Base-by-base conservation (phyloP, 2,329 filamentous ascomycete genomes). In the Fusarium musae region DNA sequence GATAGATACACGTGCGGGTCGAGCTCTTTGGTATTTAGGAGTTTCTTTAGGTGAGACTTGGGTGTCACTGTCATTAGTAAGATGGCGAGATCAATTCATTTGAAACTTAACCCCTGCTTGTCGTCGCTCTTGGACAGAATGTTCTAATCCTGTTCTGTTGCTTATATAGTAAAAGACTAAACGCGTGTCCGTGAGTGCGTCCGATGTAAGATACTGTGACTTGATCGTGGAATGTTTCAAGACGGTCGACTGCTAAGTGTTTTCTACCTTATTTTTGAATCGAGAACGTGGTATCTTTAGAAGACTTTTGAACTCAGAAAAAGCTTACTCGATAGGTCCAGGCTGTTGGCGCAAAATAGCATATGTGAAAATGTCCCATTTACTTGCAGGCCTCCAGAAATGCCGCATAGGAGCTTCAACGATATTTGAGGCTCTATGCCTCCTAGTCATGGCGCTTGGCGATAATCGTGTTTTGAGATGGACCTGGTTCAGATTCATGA, bases 211-310 rank as follows among this genome's bases (percentile, higher is more conserved):
- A 21, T 49, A n/a, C 7, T 17, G 12, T 21, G 15, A n/a, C 7
- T 21, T 32, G 2, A 32, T 17, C 4, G 9, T 32, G 13, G 9
- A 49, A 9, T 49, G 6, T 12, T 6, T 16, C 21, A 23, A 34
- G 16, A 13, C 4, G 11, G 8, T 23, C 10, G 16, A 19, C 16
- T 5, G 21, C 10, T 9, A 34, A 32, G 12, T 32, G 0, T 13
- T 47, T 30, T 16, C 21, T 5, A 6, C n/a, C 30, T 32, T 17
- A 12, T n/a, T 10, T 21, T 6, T 49, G 15, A 49, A 8, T 49
- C 6, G 17, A n/a, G 9, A 17, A 5, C 21, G 5, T 5, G 10
- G 10, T 17, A 12, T n/a, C 28, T 12, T 23, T 32, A 3, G 28
- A 12, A n/a, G 2, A 4, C 9, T 8, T 12, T 17, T 3, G 7